Conservation (phyloP, 805 yeast species). For the Myxozyma sirexii region DNA sequence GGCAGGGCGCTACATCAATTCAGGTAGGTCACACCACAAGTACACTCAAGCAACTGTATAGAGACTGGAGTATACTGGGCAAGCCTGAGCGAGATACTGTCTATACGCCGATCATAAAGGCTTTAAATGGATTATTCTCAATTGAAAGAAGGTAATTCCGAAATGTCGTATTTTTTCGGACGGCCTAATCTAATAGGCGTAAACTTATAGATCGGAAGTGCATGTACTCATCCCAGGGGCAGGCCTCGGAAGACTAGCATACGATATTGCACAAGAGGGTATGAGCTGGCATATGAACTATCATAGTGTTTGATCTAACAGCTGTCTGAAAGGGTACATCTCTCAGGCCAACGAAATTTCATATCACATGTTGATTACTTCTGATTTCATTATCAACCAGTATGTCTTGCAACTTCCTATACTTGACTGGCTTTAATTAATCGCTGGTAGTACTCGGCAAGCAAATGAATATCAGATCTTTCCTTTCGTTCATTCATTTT, state of each 20-base stretch:
- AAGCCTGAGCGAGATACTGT: constrained; percentile 57
- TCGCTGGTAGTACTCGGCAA: constrained; percentile 7
- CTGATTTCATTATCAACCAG: constrained; percentile 39
- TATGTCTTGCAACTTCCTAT: constrained; percentile 49
- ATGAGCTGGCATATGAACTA: background rate
- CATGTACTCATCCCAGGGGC: constrained; percentile 78
- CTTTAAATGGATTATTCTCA: constrained; percentile 46
- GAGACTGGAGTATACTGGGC: constrained; percentile 72
- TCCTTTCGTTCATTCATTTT: constrained; percentile 61
- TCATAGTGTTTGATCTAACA: background rate
- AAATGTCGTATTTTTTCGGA: background rate
- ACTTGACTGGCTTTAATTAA: constrained; percentile 50
- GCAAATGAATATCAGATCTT: constrained; percentile 31
- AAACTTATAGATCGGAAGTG: constrained; percentile 34
- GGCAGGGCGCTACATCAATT: constrained; percentile 24
- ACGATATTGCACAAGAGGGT: constrained; percentile 46
- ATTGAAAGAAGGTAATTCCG: constrained; percentile 9
- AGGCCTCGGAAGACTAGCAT: constrained; percentile 79
- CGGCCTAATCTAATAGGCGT: background rate
- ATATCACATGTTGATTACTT: constrained; percentile 69
- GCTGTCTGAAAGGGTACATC: constrained; percentile 40
- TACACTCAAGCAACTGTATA: constrained; percentile 63
- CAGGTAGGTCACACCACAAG: constrained; percentile 25
- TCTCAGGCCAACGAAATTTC: constrained; percentile 81
- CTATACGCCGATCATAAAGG: constrained; percentile 52